Evolutionary conservation across 2,329 filamentous ascomycete genomes (phyloP), one percentile per base, ranked within the genome.

Genomic region (Exophiala xenobiotica): DNA sequence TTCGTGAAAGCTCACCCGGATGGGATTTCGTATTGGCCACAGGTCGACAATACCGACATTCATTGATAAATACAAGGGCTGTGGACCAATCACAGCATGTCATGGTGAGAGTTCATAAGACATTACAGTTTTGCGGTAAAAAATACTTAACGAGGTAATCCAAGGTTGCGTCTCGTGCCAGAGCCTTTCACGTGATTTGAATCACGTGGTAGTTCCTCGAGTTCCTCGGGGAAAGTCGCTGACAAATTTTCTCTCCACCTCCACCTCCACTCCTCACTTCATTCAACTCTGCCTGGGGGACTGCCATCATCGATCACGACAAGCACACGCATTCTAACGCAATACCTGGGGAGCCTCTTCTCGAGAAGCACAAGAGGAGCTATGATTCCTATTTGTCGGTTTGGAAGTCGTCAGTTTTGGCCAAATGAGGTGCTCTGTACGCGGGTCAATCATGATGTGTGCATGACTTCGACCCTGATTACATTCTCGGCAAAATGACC

Each of bases 371-470:
- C n/a, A 6, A 3, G 29, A 33, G 7, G 29, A 33, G 11, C 29
- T 9, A 7, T 12, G 8, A 16, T 5, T 14, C 18, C n/a, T 33
- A 40, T 23, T 40, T 6, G 38, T 12, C 8, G 19, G 14, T 12
- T 12, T 20, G 14, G 22, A 40, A n/a, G 18, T 40, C 38, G 38
- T 24, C 38, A 40, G 19, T 22, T n/a, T 40, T 40, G 22, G n/a
- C 18, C 38, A 22, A 22, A 20, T 40, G 38, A 40, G 38, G 38
- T 40, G 38, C 38, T 40, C 18, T 7, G 8, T n/a, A 7, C 7
- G n/a, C 11, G 23, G n/a, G 38, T 40, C 19, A 40, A 24, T 40
- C 38, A 40, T 40, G 38, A 40, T 40, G 18, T 20, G 19, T 19
- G 11, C n/a, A 22, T 12, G 38, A 40, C 19, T 22, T 16, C 29